Percentiles rank a stretch among this genome's conserved stretches.
These are phyloP conservation scores for Andrographis paniculata DNA, from an alignment of 305 asterid genomes.

Conservation along the genomic window DNA sequence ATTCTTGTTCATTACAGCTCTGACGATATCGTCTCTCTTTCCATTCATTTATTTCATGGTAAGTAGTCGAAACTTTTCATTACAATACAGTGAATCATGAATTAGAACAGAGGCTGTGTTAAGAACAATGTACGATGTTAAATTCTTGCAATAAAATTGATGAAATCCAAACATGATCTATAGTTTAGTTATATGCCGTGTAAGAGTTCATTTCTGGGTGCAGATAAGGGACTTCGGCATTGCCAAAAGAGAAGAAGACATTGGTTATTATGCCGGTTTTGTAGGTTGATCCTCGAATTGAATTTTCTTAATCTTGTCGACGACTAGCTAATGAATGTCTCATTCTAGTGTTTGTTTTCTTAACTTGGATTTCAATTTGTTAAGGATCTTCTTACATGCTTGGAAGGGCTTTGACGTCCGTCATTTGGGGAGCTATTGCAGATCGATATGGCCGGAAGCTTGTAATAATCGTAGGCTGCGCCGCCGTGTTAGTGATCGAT, in stretches of 20 bases:
- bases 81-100: too few species aligned
- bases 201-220: slow-evolving; percentile 1
- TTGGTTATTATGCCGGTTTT: slow-evolving; percentile 81
- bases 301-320: slow-evolving; percentile 4
- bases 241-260: slow-evolving; percentile 67
- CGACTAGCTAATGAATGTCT: slow-evolving; percentile 1
- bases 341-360: slow-evolving; percentile 1
- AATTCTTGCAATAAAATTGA: background rate
- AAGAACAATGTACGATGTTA: too few species aligned
- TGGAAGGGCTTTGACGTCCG: slow-evolving; percentile 71
- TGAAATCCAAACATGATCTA: too few species aligned
- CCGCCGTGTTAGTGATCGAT: slow-evolving; percentile 49
- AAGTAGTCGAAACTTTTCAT: slow-evolving; percentile 22
- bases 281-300: slow-evolving; percentile 39
- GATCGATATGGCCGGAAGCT: slow-evolving; percentile 91
- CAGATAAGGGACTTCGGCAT: slow-evolving; percentile 69
- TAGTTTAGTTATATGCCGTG: too few species aligned
- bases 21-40: slow-evolving; percentile 83
- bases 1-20: slow-evolving; percentile 41
- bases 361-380: slow-evolving; percentile 7
- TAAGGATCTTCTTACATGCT: slow-evolving; percentile 61
- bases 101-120: too few species aligned
- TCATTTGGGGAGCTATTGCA: slow-evolving; percentile 65
- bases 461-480: slow-evolving; percentile 55
- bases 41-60: slow-evolving; percentile 97